Conservation (phyloP, 1,284 basidiomycete species). For the Inonotus obliquus region DNA sequence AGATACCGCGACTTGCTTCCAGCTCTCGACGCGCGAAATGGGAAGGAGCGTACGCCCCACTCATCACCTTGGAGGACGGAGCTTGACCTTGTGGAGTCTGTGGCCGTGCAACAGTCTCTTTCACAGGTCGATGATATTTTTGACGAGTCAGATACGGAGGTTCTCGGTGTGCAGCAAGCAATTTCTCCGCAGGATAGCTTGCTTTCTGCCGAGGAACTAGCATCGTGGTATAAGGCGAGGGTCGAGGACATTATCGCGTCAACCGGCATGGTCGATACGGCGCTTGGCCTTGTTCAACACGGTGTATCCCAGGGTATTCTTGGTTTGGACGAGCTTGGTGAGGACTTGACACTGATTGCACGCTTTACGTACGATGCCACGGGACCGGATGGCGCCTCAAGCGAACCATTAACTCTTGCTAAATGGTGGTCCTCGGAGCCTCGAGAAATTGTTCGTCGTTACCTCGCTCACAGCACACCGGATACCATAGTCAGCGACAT, state of each 20-base stretch:
- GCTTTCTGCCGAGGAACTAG: constrained; percentile 38
- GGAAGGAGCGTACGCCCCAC: constrained; percentile 37
- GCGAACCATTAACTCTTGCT: constrained; percentile 67
- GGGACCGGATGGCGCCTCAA: constrained; percentile 32
- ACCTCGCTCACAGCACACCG: constrained; percentile 67
- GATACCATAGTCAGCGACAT: constrained; percentile 68
- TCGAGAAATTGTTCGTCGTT: constrained; percentile 62
- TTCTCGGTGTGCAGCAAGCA: neutral
- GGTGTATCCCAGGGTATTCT: constrained; percentile 77
- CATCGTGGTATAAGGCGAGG: constrained; percentile 69
- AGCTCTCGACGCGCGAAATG: constrained; percentile 41
- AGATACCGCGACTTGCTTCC: constrained; percentile 64
- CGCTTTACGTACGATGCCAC: constrained; percentile 81
- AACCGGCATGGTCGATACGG: constrained; percentile 75
- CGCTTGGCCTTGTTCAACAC: constrained; percentile 78
- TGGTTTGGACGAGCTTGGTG: constrained; percentile 80
- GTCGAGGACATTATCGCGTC: constrained; percentile 57
- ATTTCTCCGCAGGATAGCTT: neutral
- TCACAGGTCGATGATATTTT: constrained; percentile 8
- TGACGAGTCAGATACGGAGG: constrained; percentile 4
- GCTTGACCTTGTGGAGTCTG: constrained; percentile 53
- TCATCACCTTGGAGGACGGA: constrained; percentile 42
- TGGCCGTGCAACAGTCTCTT: constrained; percentile 37
- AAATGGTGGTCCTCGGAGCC: constrained; percentile 70
- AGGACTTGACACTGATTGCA: constrained; percentile 83